Base-by-base conservation (phyloP, 2,329 filamentous ascomycete species). In the Xenoacremonium recifei region DNA sequence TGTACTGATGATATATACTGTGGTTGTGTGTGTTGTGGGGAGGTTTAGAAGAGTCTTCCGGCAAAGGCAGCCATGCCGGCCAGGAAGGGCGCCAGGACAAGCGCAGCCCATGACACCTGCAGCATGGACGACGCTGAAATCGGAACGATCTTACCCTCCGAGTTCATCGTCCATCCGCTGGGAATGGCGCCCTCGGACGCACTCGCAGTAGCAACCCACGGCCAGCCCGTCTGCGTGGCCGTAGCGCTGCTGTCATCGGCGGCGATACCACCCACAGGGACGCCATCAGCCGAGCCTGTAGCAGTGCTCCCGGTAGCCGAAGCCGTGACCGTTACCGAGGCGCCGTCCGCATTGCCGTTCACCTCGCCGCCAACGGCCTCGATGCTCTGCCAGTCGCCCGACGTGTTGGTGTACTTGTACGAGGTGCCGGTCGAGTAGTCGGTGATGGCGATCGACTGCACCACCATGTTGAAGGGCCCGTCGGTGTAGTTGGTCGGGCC, bases 381-480 rank as follows among this genome's bases (percentile, higher is more conserved):
- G 65, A 99, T 97, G 36, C 87, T 92, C 51, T 80, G 61, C 88
- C 89, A 96, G 17, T 74, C 79, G 35, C 93, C 93, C 35, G 78
- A 84, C 27, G 76, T 79, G 63, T 93, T 87, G 52, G 79, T 79
- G 70, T 97, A 99, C 43, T 71, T 74, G 73, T 99, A 99, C 49
- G 85, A 73, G 15, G 78, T 84, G 40, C 93, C 93, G 2, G 91
- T 96, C 17, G 91, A 96, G 72, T 97, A 99, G 71, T 99, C 93
- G 38, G 84, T 84, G 31, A 96, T 80, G 40, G 77, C 73, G 54
- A 96, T 68, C 21, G 79, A 86, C 65, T 85, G 79, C 60, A 97
- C 84, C 40, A 79, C 71, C 91, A 97, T 97, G 50, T 76, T 82
- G 70, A 87, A 99, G 1, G 93, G 93, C 0, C 88, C 92, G 49